phyloP scores from a whole-genome alignment of 345 rosid genomes.

The Brassica incana region DNA sequence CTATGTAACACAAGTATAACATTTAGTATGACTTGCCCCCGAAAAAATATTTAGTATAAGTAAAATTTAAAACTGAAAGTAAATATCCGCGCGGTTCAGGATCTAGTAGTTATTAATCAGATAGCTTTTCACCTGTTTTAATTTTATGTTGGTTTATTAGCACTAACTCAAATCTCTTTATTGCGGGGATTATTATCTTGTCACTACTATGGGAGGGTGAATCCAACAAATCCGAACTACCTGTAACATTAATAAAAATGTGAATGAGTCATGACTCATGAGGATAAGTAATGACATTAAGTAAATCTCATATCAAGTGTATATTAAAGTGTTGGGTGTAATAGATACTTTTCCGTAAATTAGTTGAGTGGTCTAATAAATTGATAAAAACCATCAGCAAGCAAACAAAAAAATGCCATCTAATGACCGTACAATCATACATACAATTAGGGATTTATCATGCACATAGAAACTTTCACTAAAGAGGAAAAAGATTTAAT shows the following conservation, averaged over 20 bases:
- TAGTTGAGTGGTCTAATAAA: constrained; percentile 13
- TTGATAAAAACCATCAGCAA: constrained; percentile 13
- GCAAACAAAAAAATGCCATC: constrained; percentile 30
- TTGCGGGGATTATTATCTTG: neutral
- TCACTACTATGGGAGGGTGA: neutral
- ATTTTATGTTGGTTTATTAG: neutral
- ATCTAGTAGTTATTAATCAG: neutral
- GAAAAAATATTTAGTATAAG: too few species aligned
- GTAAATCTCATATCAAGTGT: constrained; percentile 5
- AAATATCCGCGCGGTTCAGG: too few species aligned
- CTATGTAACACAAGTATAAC: too few species aligned
- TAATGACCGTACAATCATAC: constrained; percentile 29
- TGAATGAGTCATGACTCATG: neutral
- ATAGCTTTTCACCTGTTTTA: neutral
- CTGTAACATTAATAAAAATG: neutral
- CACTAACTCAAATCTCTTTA: neutral
- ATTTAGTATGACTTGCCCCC: too few species aligned
- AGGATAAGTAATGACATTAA: neutral
- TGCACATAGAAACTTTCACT: constrained; percentile 10
- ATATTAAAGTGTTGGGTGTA: neutral
- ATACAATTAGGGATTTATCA: constrained; percentile 23
- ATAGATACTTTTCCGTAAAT: neutral
- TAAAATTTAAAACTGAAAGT: too few species aligned
- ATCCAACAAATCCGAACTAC: neutral
- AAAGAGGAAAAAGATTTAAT: constrained; percentile 24